phyloP scores from a whole-genome alignment of 495 filamentous ascomycete genomes.

The Neurospora sp. region DNA sequence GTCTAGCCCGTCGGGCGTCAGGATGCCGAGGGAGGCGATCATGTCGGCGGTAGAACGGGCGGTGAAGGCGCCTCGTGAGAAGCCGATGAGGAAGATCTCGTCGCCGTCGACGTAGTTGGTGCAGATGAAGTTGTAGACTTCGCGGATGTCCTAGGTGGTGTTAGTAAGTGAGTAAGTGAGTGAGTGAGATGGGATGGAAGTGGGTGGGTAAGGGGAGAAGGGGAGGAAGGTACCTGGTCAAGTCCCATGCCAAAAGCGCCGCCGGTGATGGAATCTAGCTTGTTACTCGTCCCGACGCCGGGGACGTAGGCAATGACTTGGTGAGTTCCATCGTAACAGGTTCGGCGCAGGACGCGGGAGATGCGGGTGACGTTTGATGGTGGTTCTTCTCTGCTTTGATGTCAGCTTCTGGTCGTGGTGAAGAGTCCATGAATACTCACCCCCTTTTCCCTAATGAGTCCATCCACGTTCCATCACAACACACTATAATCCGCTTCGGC shows the following conservation, averaged over 20 bases:
- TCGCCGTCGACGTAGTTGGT: conserved; percentile 55
- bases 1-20: conserved; percentile 51
- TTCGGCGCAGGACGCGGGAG: conserved; percentile 23
- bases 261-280: conserved; percentile 37
- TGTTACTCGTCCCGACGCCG: conserved; percentile 34
- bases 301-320: conserved; percentile 36
- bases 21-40: conserved; percentile 48
- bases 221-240: conserved; percentile 3
- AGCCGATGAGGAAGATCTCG: conserved; percentile 57
- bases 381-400: conserved; percentile 16
- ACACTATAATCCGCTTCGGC: conserved; percentile 22
- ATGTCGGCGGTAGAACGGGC: conserved; percentile 52
- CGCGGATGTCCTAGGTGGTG: conserved; percentile 38
- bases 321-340: conserved; percentile 22
- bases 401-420: conserved; percentile 4
- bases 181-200: not conserved
- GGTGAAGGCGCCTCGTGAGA: conserved; percentile 62
- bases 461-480: conserved; percentile 31
- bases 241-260: conserved; percentile 38
- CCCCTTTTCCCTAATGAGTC: conserved; percentile 18
- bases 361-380: conserved; percentile 39
- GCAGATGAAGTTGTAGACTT: conserved; percentile 54
- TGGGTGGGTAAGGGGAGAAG: not conserved
- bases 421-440: conserved; percentile 6
- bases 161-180: not conserved